A percentile compares a stretch with the other conserved stretches of the same genome.
Evolutionary conservation across 1,139 yeast genomes (phyloP).

Genomic region (Hanseniaspora sp.): DNA sequence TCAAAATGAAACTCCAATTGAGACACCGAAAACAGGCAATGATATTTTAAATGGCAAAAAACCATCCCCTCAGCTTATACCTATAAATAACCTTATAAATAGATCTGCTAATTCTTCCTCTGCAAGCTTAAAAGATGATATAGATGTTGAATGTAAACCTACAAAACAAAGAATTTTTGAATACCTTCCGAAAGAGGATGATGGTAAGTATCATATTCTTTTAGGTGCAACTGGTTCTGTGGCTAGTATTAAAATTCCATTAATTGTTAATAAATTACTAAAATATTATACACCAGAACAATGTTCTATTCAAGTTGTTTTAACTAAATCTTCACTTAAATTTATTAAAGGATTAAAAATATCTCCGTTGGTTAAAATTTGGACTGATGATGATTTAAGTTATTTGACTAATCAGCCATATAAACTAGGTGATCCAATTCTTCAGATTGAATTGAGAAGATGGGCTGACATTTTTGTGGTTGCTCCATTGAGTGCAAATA

Average conservation of each 20-base stretch:
- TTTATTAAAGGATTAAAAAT: slow-evolving; percentile 69
- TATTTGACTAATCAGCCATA: slow-evolving; percentile 35
- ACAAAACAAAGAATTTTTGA: slow-evolving; percentile 68
- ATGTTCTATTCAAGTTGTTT: slow-evolving; percentile 73
- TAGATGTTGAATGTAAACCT: slow-evolving; percentile 29
- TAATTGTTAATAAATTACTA: slow-evolving; percentile 70
- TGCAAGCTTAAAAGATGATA: slow-evolving; percentile 40
- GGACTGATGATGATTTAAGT: slow-evolving; percentile 96
- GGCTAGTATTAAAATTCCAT: slow-evolving; percentile 85
- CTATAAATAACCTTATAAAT: slow-evolving; percentile 14
- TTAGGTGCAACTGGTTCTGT: slow-evolving; percentile 94
- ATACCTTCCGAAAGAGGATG: slow-evolving; percentile 59
- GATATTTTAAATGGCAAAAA: background rate
- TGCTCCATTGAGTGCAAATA: slow-evolving; percentile 84
- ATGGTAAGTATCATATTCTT: slow-evolving; percentile 71
- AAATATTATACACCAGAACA: slow-evolving; percentile 61
- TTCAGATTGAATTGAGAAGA: slow-evolving; percentile 78
- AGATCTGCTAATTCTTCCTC: slow-evolving; percentile 28
- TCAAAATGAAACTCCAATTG: background rate
- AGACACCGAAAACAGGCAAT: background rate
- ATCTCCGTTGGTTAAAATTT: slow-evolving; percentile 71
- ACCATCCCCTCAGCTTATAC: slow-evolving; percentile 3
- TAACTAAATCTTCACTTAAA: slow-evolving; percentile 73
- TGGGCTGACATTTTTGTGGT: slow-evolving; percentile 92
- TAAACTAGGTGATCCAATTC: slow-evolving; percentile 47